Base-by-base conservation (phyloP, 2,329 filamentous ascomycete genomes). In the Colletotrichum cereale region DNA sequence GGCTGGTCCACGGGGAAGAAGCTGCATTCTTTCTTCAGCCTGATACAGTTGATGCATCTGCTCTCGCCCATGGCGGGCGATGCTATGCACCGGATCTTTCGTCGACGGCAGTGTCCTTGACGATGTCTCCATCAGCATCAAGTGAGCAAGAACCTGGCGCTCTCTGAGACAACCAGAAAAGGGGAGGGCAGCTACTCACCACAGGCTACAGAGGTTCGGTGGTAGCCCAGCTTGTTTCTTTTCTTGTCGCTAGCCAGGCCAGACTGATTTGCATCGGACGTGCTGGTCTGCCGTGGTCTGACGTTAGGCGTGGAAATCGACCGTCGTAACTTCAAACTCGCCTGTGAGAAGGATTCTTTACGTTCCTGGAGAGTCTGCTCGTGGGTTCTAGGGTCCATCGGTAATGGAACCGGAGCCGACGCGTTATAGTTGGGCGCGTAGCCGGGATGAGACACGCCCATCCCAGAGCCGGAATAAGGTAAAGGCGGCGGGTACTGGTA, bases 151-250 rank as follows among this genome's bases (percentile, higher is more conserved):
- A 53, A 21, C 66, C 8, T 24, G 12, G n/a, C 11, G 47, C 36
- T 21, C 6, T 52, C 34, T 31, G 31, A 26, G 26, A 64, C 11
- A 24, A 34, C 34, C 62, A 48, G 56, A 48, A 16, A 56, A 56
- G 56, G 61, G 42, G 38, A 16, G 56, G 60, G 57, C 60, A 75
- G 62, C 58, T 50, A 90, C 95, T 89, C 88, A 98, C 96, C 93
- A 85, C 96, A 98, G 76, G 96, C 96, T 76, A 98, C 94, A 55
- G 95, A 97, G 44, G 95, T 97, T 78, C 96, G 90, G 84, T 98
- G 96, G 80, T 98, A 98, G 48, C 96, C 96, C 73, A 98, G 87
- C 83, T 97, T 98, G 82, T 97, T 98, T 79, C 95, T 90, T 72
- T 84, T 87, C 81, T 87, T 89, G 71, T 89, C 87, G 44, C 80